A percentile compares a stretch with the other conserved stretches of the same genome.
Evolutionary conservation across 306 rosid species (phyloP).

Genomic region (Arachis stenosperma): DNA sequence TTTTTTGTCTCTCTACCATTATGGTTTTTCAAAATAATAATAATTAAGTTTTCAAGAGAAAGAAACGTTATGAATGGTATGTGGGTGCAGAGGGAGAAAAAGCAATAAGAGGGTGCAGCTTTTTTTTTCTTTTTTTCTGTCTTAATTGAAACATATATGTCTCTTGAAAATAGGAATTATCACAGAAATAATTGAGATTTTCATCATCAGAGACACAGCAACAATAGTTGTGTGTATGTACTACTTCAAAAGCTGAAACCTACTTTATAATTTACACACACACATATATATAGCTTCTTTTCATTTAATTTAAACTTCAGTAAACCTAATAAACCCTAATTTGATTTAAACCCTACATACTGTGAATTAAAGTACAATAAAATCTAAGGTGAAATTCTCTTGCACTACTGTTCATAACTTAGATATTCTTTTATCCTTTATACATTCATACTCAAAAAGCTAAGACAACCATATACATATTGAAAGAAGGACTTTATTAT

Average conservation of each 20-base stretch:
- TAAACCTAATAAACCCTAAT: constrained; percentile 33
- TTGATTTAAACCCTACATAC: constrained; percentile 10
- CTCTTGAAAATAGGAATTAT: constrained; percentile 47
- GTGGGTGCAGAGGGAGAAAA: constrained; percentile 10
- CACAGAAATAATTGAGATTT: constrained; percentile 53
- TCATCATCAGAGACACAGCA: constrained; percentile 37
- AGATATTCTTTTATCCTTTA: neutral
- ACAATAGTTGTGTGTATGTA: constrained; percentile 27
- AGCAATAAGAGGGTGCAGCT: constrained; percentile 12
- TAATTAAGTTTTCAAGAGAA: constrained; percentile 1
- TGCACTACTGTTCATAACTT: too few relatives aligned
- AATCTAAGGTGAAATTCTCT: neutral
- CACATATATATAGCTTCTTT: too few relatives aligned
- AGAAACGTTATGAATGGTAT: neutral
- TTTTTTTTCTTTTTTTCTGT: neutral
- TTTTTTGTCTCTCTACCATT: too few relatives aligned
- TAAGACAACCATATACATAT: neutral
- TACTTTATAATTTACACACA: constrained; percentile 12
- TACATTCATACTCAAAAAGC: neutral
- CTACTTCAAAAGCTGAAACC: constrained; percentile 44
- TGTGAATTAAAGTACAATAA: neutral
- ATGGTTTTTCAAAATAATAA: neutral
- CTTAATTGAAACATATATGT: constrained; percentile 22
- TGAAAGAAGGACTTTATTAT: neutral
- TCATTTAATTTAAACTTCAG: constrained; percentile 9